Evolutionary conservation across 345 rosid genomes (phyloP).

Genomic region (Citropsis articulata): DNA sequence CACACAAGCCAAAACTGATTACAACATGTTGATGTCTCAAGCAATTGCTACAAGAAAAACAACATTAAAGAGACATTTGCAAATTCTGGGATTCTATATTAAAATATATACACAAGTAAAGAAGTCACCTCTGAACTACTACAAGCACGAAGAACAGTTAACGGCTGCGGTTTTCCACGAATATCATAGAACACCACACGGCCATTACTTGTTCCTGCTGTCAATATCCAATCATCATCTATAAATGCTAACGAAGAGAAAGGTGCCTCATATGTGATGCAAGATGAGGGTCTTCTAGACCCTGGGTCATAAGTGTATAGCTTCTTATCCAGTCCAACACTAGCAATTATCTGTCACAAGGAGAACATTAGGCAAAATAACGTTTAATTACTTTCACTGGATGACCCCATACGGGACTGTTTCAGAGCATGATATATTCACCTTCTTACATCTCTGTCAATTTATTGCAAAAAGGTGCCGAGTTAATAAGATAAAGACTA

Average conservation of each 20-base stretch:
- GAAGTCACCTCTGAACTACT: slow-evolving; percentile 76
- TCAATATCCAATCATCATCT: slow-evolving; percentile 88
- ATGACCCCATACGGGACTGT: slow-evolving; percentile 4
- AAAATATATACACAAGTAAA: slow-evolving; percentile 7
- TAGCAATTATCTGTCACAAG: slow-evolving; percentile 71
- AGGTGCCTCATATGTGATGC: slow-evolving; percentile 79
- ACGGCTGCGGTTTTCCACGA: slow-evolving; percentile 89
- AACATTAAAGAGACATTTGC: background rate
- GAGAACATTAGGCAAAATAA: slow-evolving; percentile 14
- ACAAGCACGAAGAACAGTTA: slow-evolving; percentile 87
- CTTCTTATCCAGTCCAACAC: slow-evolving; percentile 96
- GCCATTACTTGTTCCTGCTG: slow-evolving; percentile 94
- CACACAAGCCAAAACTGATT: background rate
- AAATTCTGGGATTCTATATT: background rate
- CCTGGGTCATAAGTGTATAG: slow-evolving; percentile 85
- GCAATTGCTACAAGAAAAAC: background rate
- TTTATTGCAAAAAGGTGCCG: background rate
- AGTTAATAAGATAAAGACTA: slow-evolving; percentile 13
- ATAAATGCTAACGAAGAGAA: slow-evolving; percentile 96
- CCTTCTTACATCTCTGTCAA: background rate
- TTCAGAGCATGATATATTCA: background rate
- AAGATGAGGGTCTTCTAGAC: slow-evolving; percentile 74
- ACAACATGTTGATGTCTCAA: background rate
- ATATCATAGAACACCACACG: slow-evolving; percentile 90
- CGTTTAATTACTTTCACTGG: background rate